Conservation (phyloP, 2,329 filamentous ascomycete species). For the Phyllosticta citribraziliensis region DNA sequence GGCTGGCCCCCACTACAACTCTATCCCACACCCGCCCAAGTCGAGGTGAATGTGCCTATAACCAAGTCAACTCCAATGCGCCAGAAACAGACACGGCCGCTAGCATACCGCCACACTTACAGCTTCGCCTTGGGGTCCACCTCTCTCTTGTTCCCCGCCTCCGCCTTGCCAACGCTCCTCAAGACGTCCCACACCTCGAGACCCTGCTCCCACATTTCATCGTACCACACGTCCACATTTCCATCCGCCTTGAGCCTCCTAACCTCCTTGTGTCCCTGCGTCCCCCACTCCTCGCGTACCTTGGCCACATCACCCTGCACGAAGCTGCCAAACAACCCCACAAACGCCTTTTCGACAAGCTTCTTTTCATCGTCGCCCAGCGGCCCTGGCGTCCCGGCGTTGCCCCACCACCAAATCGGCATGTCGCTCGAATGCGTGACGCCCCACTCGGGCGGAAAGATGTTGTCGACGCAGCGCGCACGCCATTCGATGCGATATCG, state of each 20-base stretch:
- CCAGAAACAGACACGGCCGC: background rate
- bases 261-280: constrained; percentile 27
- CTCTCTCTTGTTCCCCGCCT: background rate
- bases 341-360: constrained; percentile 28
- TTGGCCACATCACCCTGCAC: constrained; percentile 29
- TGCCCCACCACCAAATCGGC: constrained; percentile 48
- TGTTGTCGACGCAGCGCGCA: constrained; percentile 35
- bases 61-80: background rate
- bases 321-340: constrained; percentile 30
- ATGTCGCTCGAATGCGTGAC: constrained; percentile 47
- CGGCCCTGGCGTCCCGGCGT: constrained; percentile 15
- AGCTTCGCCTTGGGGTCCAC: constrained; percentile 4
- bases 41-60: background rate
- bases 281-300: constrained; percentile 25
- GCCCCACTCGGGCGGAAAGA: constrained; percentile 38
- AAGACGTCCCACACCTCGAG: constrained; percentile 39
- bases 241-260: constrained; percentile 38
- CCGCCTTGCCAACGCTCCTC: constrained; percentile 15
- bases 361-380: constrained; percentile 36
- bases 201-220: constrained; percentile 38
- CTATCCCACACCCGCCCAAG: background rate
- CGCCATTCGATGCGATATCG: constrained; percentile 48
- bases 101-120: constrained; percentile 4
- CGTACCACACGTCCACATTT: constrained; percentile 35
- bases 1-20: background rate